These are phyloP conservation scores for Rhinocladiella mackenziei DNA, from an alignment of 2,329 filamentous ascomycete species.

Conservation along the genomic window DNA sequence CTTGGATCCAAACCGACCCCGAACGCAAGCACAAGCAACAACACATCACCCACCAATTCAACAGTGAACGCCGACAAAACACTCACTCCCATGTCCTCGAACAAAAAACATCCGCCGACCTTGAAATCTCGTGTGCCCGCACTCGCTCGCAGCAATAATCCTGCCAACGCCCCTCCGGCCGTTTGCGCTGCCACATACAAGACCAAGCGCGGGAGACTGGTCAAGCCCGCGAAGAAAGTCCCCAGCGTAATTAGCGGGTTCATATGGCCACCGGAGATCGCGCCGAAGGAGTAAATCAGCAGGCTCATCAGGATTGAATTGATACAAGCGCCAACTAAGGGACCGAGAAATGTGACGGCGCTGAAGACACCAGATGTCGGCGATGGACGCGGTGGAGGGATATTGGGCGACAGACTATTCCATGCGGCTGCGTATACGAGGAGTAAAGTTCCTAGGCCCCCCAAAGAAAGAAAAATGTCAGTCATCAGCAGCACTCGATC, in stretches of 20 bases:
- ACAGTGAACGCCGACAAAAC: constrained; percentile 44
- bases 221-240: constrained; percentile 50
- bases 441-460: constrained; percentile 25
- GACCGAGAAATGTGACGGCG: constrained; percentile 32
- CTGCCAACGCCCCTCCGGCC: constrained; percentile 44
- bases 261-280: constrained; percentile 51
- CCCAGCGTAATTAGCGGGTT: constrained; percentile 53
- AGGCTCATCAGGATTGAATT: constrained; percentile 43
- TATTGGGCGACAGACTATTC: constrained; percentile 18
- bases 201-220: constrained; percentile 47
- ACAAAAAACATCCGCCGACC: constrained; percentile 40
- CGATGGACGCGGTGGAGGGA: constrained; percentile 15
- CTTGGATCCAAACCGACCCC: constrained; percentile 53
- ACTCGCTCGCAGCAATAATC: constrained; percentile 40
- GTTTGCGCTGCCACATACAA: constrained; percentile 48
- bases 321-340: constrained; percentile 38
- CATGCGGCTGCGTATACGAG: constrained; percentile 31
- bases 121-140: constrained; percentile 35
- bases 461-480: too few species aligned
- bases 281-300: constrained; percentile 49
- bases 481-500: constrained; percentile 2
- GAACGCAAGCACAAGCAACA: constrained; percentile 49
- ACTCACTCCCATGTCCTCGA: constrained; percentile 36
- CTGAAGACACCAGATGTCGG: constrained; percentile 31
- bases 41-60: constrained; percentile 47